Evolutionary conservation across 768 basidiomycete species (phyloP), one percentile per base, ranked within the genome.

Genomic region (Lanmaoa pseudosensibilis): DNA sequence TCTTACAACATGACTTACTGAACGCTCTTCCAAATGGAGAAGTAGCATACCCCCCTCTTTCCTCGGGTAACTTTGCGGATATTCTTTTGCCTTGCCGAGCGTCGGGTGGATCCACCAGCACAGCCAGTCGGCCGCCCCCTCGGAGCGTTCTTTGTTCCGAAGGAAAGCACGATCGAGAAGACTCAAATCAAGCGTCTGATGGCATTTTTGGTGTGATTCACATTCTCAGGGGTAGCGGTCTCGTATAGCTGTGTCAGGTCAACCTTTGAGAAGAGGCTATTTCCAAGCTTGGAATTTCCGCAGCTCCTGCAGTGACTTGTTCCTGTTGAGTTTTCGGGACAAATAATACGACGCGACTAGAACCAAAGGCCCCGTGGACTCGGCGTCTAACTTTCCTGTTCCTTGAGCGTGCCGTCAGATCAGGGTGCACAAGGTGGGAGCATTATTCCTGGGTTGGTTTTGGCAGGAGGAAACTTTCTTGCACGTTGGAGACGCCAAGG

Each of bases 91-190:
- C 39, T 49, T 47, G 57, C 64, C 64, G 54, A 66, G 6, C 39
- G 19, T 47, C 48, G 44, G 57, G 44, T 53, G 40, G 51, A 47
- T 27, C 50, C 45, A 53, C 10, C n/a, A 19, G 40, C 61, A 66
- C 64, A 60, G 64, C 61, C 57, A 16, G 27, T 52, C 54, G 58
- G 47, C 46, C 46, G 46, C 51, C 41, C 25, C 33, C 18, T 54
- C 60, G 64, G 58, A 37, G 44, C 2, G 23, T 48, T 55, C 48
- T 39, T 41, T 39, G 45, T 39, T 44, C 60, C 60, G 64, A 51
- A 40, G 13, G 8, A 19, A 39, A 37, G 7, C 16, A 50, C 30
- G 46, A 25, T 30, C 16, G 12, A 55, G 34, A 50, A 58, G 7
- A 38, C 43, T 38, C 34, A 16, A 25, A 58, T 50, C 34, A 25